A percentile compares a stretch with the other conserved stretches of the same genome.
phyloP scores from a whole-genome alignment of 2,329 filamentous ascomycete species.

The Apiospora sp. region DNA sequence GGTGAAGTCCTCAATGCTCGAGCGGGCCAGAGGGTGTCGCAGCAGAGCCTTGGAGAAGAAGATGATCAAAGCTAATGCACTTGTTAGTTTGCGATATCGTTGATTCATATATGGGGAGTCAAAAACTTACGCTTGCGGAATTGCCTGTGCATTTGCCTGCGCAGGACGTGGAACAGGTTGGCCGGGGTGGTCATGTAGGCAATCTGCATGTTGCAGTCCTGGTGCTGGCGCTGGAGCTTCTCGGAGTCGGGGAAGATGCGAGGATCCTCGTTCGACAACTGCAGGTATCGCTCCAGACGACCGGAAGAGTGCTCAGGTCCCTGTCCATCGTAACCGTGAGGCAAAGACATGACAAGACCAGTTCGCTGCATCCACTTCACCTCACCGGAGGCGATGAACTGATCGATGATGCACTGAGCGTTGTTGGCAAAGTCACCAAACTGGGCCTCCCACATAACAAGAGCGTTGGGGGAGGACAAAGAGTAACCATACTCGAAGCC shows the following conservation, averaged over 20 bases:
- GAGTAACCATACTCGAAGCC: conserved; percentile 99
- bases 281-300: conserved; percentile 95
- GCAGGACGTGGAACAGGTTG: conserved; percentile 95
- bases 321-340: conserved; percentile 98
- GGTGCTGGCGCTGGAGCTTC: conserved; percentile 95
- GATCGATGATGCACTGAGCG: conserved; percentile 97
- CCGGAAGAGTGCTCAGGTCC: conserved; percentile 98
- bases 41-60: conserved; percentile 99
- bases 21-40: conserved; percentile 91
- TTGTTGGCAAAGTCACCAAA: conserved; percentile 99
- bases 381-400: conserved; percentile 97
- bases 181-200: conserved; percentile 96
- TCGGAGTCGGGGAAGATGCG: conserved; percentile 88
- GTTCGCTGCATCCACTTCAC: conserved; percentile 99
- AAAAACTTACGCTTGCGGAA: conserved; percentile 92
- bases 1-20: conserved; percentile 87
- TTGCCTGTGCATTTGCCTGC: conserved; percentile 97
- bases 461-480: conserved; percentile 91
- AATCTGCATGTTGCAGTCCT: conserved; percentile 99
- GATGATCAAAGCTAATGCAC: conserved; percentile 77
- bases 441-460: conserved; percentile 99
- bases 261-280: conserved; percentile 97
- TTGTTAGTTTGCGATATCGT: conserved; percentile 35
- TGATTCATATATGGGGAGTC: conserved; percentile 33
- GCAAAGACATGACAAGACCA: conserved; percentile 93